Percentiles rank a stretch among this genome's conserved stretches.
Evolutionary conservation across 768 basidiomycete genomes (phyloP).

Genomic region (Lepiota venenata): DNA sequence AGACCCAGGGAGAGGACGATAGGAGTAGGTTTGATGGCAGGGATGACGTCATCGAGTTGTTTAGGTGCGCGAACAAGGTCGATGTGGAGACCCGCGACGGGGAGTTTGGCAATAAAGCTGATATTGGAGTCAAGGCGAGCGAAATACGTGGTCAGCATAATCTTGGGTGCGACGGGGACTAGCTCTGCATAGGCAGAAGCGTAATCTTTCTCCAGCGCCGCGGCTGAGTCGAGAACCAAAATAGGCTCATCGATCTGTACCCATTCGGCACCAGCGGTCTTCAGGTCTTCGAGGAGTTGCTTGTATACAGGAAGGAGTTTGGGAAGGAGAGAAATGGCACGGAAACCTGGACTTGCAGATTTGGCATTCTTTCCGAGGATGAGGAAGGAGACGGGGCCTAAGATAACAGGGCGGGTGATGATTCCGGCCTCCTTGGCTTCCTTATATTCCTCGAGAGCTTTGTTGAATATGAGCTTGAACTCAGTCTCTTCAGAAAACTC

Average conservation of each 20-base stretch:
- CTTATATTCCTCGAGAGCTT: slow-evolving; percentile 89
- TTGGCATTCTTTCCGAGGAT: slow-evolving; percentile 88
- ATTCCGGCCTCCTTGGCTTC: slow-evolving; percentile 92
- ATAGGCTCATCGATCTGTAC: slow-evolving; percentile 98
- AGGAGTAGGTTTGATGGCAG: slow-evolving; percentile 78
- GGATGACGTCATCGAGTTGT: slow-evolving; percentile 81
- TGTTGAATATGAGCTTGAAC: slow-evolving; percentile 96
- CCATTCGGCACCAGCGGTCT: slow-evolving; percentile 88
- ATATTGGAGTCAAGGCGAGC: slow-evolving; percentile 93
- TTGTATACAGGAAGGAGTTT: slow-evolving; percentile 91
- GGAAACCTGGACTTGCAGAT: slow-evolving; percentile 78
- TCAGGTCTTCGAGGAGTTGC: slow-evolving; percentile 85
- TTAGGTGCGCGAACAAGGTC: slow-evolving; percentile 92
- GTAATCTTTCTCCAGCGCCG: slow-evolving; percentile 76
- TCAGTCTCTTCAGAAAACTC: slow-evolving; percentile 88
- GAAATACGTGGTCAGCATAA: slow-evolving; percentile 95
- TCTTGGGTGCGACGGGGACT: slow-evolving; percentile 80
- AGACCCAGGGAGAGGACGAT: slow-evolving; percentile 89
- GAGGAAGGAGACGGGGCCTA: slow-evolving; percentile 96
- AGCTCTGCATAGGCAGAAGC: slow-evolving; percentile 78
- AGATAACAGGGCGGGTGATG: slow-evolving; percentile 89
- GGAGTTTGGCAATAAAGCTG: slow-evolving; percentile 85
- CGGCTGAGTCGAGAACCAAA: slow-evolving; percentile 87
- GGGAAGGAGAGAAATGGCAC: slow-evolving; percentile 86
- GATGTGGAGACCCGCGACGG: slow-evolving; percentile 91